Evolutionary conservation across 192 early-diverging fungal genomes (phyloP).

Genomic region (Podila epigama): DNA sequence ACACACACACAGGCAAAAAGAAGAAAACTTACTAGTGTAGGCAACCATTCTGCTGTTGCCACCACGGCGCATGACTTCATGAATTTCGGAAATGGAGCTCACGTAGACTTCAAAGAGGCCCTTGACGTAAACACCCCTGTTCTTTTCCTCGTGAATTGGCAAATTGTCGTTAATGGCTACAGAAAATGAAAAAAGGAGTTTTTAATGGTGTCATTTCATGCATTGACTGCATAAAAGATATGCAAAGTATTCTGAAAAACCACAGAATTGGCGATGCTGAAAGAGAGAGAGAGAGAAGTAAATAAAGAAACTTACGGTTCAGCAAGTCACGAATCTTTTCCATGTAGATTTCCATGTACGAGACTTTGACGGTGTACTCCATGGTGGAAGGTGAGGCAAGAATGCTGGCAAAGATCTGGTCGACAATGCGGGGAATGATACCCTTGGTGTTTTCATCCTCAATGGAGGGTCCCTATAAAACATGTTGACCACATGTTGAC

Average conservation of each 20-base stretch:
- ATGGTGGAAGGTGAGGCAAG: slow-evolving; percentile 88
- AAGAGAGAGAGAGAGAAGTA: neutral
- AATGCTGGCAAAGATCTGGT: slow-evolving; percentile 94
- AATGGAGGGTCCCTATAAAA: slow-evolving; percentile 85
- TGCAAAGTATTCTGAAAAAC: too few species aligned
- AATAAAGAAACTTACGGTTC: slow-evolving; percentile 66
- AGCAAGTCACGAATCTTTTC: slow-evolving; percentile 97
- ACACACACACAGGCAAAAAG: neutral
- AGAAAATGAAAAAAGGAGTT: neutral
- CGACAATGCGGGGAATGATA: slow-evolving; percentile 96
- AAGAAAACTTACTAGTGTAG: slow-evolving; percentile 78
- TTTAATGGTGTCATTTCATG: neutral
- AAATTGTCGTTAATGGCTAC: slow-evolving; percentile 86
- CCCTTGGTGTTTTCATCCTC: slow-evolving; percentile 91
- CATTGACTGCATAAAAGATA: neutral
- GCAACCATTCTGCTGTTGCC: slow-evolving; percentile 87
- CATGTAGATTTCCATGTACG: slow-evolving; percentile 99
- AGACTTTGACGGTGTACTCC: slow-evolving; percentile 98
- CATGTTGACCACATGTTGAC: neutral
- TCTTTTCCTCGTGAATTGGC: slow-evolving; percentile 97
- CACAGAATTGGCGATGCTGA: too few species aligned
- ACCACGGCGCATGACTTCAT: slow-evolving; percentile 97
- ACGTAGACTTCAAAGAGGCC: slow-evolving; percentile 98
- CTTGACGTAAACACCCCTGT: slow-evolving; percentile 97
- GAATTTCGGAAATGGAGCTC: slow-evolving; percentile 92